Evolutionary conservation across 1,139 yeast species (phyloP), one percentile per base, ranked within the genome.

Genomic region (Yamadazyma epiphylla): DNA sequence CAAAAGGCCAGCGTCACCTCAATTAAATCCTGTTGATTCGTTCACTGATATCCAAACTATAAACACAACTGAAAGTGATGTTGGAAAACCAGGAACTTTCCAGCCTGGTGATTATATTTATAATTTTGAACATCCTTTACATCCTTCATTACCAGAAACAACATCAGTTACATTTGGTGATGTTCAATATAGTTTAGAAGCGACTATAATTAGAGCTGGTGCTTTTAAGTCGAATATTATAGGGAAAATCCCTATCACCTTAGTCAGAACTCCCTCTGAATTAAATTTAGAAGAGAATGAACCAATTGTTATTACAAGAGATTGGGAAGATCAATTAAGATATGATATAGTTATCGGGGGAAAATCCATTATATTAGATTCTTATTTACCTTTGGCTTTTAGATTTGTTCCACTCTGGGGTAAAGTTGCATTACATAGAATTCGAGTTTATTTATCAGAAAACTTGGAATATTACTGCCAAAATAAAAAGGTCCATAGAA

Each of bases 301-400:
- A 52, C 97, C 98, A 0, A 91, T 91, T 32, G 86, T 88, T 5
- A 88, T 91, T 24, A 70, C 84, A 11, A 70, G 94, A 41, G 91
- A 85, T 44, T 91, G 98, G 98, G 97, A 91, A 53, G 89, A 85
- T 51, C 88, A 85, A 50, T 58, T 91, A 24, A 80, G 80, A 43
- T 91, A 91, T 51, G 96, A 91, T 50, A 87, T 91, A 29, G 80
- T 87, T 17, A 80, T 91, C 33, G 94, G 87, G 26, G 83, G 96
- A 13, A 91, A 91, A 53, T 80, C 91, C 13, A 78, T 89, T 33
- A 80, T 94, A 3, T 67, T 91, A 31, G 89, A 94, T 48, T 79
- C 91, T 3, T 79, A 75, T 46, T 60, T 91, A 29, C 97, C 97
- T 0, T 68, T 91, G 12, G 85, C 91, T 3, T 84, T 91, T 59